Base-by-base conservation (phyloP, 2,329 filamentous ascomycete genomes). In the Penicillium sp. region DNA sequence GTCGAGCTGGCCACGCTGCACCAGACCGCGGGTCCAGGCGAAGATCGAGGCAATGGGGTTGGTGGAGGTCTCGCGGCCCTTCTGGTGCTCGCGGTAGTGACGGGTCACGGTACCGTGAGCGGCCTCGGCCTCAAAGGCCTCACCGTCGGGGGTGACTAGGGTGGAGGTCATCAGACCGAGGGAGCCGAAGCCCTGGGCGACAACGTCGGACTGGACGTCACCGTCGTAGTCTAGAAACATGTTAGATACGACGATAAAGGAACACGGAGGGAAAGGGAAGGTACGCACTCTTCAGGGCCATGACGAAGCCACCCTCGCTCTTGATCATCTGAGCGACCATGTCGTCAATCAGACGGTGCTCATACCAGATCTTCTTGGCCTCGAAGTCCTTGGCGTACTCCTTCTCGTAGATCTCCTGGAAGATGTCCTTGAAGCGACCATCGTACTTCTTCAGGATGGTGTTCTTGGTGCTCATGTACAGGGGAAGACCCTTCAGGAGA, bases 251-350 rank as follows among this genome's bases (percentile, higher is more conserved):
- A 27, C 3, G 6, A 20, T 42, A 23, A 45, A 24, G 20, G 15
- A 18, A 18, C 15, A 18, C 15, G 15, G 12, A 1, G 47, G 13
- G 42, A 32, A 47, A 46, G 8, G 41, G 39, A 23, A n/a, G 6
- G 33, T 46, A 78, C 84, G 73, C 71, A 95, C 89, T 97, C 86
- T 98, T 98, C 73, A 97, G 83, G 55, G 93, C 93, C 81, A 97
- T 96, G 71, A 97, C 83, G 76, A 93, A 96, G 57, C 93, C 93
- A 63, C 93, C 93, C 66, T 86, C 83, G 76, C 88, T 93, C 88
- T 98, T 98, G 81, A 98, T 88, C 93, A 98, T 98, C 81, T 98
- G 93, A 43, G 93, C 93, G 58, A 98, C 93, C 93, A 98, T 97
- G 77, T 98, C 93, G 76, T 98, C 93, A 68, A 98, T 97, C 62